phyloP scores from a whole-genome alignment of 2,329 filamentous ascomycete genomes.

The Pestalotiopsis sp. region DNA sequence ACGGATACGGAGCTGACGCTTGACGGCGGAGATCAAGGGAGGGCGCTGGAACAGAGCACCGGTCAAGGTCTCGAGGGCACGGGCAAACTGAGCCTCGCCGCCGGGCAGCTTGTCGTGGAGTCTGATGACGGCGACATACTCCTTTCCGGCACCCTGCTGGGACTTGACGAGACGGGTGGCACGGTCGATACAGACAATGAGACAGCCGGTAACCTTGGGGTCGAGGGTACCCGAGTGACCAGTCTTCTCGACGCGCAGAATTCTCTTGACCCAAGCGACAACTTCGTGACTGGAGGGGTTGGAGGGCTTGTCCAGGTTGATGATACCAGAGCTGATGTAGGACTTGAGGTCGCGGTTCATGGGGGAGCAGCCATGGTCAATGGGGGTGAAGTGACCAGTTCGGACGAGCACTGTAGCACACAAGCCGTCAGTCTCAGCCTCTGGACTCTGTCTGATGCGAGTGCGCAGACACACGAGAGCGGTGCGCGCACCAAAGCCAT shows the following conservation, averaged over 20 bases:
- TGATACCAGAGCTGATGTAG: slow-evolving; percentile 95
- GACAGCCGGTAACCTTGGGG: slow-evolving; percentile 94
- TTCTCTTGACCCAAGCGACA: slow-evolving; percentile 98
- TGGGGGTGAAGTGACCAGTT: slow-evolving; percentile 96
- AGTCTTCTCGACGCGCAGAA: slow-evolving; percentile 92
- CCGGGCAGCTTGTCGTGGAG: slow-evolving; percentile 95
- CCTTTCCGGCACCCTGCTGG: slow-evolving; percentile 98
- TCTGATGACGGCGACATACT: slow-evolving; percentile 95
- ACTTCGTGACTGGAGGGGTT: slow-evolving; percentile 99
- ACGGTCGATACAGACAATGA: slow-evolving; percentile 84
- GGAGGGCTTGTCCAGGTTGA: slow-evolving; percentile 96
- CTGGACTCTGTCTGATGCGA: slow-evolving; percentile 6
- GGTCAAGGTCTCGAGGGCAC: slow-evolving; percentile 92
- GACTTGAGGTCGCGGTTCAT: slow-evolving; percentile 94
- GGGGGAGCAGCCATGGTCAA: slow-evolving; percentile 88
- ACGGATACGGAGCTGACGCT: slow-evolving; percentile 96
- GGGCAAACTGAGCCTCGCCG: slow-evolving; percentile 88
- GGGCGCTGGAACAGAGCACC: slow-evolving; percentile 97
- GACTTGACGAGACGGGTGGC: slow-evolving; percentile 98
- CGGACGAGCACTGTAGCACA: slow-evolving; percentile 74
- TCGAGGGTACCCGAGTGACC: slow-evolving; percentile 98
- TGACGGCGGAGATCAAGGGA: slow-evolving; percentile 96
- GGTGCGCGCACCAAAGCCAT: background rate
- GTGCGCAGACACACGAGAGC: background rate
- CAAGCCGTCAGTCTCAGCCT: background rate